A percentile compares a stretch with the other conserved stretches of the same genome.
These are phyloP conservation scores for Xylaria sp. DNA, from an alignment of 495 filamentous ascomycete species.

Conservation along the genomic window DNA sequence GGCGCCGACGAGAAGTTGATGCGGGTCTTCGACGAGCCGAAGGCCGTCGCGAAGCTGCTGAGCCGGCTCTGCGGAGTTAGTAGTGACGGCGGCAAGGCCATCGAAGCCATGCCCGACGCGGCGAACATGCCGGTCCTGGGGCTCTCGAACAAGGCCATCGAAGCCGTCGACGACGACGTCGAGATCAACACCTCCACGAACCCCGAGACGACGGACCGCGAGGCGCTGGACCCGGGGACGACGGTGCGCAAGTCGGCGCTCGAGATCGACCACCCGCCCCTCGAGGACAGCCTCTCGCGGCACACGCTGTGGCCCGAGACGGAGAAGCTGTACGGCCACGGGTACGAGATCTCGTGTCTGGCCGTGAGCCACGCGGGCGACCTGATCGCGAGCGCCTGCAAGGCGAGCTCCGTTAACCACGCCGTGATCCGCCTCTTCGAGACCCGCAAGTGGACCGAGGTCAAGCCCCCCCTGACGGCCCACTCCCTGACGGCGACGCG, in stretches of 20 bases:
- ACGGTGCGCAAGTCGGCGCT: conserved; percentile 52
- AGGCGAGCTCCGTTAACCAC: conserved; percentile 89
- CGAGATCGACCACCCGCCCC: conserved; percentile 71
- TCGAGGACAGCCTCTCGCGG: conserved; percentile 87
- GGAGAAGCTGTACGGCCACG: conserved; percentile 98
- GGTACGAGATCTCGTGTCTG: conserved; percentile 94
- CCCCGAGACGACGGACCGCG: conserved; percentile 41
- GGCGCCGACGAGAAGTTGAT: conserved; percentile 98
- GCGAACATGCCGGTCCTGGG: conserved; percentile 94
- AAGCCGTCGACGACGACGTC: conserved; percentile 60
- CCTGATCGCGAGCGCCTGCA: conserved; percentile 90
- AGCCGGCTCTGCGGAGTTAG: conserved; percentile 68
- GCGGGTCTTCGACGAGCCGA: conserved; percentile 91
- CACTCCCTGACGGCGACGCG: conserved; percentile 86
- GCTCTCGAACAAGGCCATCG: conserved; percentile 92
- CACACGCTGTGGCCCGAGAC: conserved; percentile 95
- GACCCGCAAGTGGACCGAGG: conserved; percentile 83
- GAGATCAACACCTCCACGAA: conserved; percentile 44
- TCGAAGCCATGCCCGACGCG: conserved; percentile 73
- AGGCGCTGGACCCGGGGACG: conserved; percentile 50
- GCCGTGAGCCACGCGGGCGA: conserved; percentile 76
- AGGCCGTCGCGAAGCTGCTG: conserved; percentile 78
- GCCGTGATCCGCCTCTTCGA: conserved; percentile 93
- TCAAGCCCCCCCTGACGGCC: conserved; percentile 78
- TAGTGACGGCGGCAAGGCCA: conserved; percentile 32